phyloP scores from a whole-genome alignment of 148 eudicot species.

The Drosera capensis region DNA sequence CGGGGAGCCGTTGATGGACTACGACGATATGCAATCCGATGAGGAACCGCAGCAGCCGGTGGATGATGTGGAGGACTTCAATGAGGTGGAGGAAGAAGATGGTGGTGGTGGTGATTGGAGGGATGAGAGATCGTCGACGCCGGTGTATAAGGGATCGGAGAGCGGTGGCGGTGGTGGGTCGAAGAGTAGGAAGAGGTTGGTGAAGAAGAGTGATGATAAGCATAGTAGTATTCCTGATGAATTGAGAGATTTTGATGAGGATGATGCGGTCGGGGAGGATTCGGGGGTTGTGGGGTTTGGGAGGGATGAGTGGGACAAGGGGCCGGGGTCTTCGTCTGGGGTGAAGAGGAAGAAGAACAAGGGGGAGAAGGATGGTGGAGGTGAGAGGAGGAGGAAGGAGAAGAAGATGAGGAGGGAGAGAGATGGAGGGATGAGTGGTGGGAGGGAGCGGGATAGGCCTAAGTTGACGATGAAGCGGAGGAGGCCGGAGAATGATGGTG shows the following conservation, averaged over 20 bases:
- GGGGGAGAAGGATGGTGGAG: too few relatives aligned
- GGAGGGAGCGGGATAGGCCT: too few relatives aligned
- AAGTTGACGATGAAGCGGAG: too few relatives aligned
- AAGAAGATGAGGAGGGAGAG: slow-evolving; percentile 37
- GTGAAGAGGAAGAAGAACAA: slow-evolving; percentile 49
- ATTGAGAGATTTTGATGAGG: slow-evolving; percentile 40
- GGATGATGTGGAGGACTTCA: slow-evolving; percentile 7
- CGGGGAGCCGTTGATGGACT: slow-evolving; percentile 68
- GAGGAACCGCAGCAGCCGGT: slow-evolving; percentile 17
- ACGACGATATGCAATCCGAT: slow-evolving; percentile 58
- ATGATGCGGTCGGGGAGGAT: too few relatives aligned
- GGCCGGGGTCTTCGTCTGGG: slow-evolving; percentile 7
- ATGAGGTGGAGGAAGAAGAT: slow-evolving; percentile 16
- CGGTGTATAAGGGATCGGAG: slow-evolving; percentile 20
- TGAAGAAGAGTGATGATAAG: slow-evolving; percentile 39
- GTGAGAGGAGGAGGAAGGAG: slow-evolving; percentile 31
- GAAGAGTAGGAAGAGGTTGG: slow-evolving; percentile 47
- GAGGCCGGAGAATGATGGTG: too few relatives aligned
- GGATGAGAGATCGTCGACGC: slow-evolving; percentile 34
- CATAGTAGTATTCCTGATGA: slow-evolving; percentile 19
- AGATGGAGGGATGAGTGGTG: too few relatives aligned
- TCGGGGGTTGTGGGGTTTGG: too few relatives aligned
- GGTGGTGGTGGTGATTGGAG: slow-evolving; percentile 34
- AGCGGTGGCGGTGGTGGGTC: slow-evolving; percentile 13
- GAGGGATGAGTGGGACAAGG: too few relatives aligned